phyloP scores from a whole-genome alignment of 176 grass and related monocot species.

The Avena sativa region DNA sequence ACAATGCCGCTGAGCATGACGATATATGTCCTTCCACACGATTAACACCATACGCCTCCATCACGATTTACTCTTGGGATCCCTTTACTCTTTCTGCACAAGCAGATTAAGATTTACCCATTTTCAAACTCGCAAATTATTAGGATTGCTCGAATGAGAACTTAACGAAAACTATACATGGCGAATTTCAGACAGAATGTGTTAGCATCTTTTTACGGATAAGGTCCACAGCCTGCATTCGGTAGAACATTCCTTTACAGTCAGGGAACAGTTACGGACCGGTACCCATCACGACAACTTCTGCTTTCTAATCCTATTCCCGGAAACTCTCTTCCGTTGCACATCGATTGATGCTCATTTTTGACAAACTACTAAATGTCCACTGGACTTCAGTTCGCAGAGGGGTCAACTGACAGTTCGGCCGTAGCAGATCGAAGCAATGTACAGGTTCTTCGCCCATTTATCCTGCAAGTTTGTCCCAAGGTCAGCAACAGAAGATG shows the following conservation, averaged over 20 bases:
- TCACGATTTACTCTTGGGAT: no score
- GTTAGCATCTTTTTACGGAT: constrained; percentile 38
- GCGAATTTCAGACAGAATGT: background rate
- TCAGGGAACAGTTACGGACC: constrained; percentile 37
- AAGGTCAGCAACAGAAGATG: constrained; percentile 31
- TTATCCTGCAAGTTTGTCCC: constrained; percentile 54
- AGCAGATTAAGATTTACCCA: no score
- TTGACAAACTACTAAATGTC: background rate
- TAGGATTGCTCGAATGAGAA: background rate
- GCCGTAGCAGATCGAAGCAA: constrained; percentile 82
- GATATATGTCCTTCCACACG: no score
- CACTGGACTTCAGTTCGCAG: constrained; percentile 15
- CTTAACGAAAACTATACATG: background rate
- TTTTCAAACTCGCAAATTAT: background rate
- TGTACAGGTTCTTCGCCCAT: constrained; percentile 94
- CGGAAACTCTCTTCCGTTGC: constrained; percentile 10
- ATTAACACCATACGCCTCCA: no score
- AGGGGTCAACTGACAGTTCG: constrained; percentile 75
- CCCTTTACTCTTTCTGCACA: no score
- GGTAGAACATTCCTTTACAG: constrained; percentile 51
- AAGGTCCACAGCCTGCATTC: constrained; percentile 32
- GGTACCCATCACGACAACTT: constrained; percentile 18
- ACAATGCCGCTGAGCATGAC: no score
- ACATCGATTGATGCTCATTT: constrained; percentile 5
- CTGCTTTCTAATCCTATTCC: constrained; percentile 35